phyloP scores from a whole-genome alignment of 2,329 filamentous ascomycete genomes.

The Sclerotinia subarctica region DNA sequence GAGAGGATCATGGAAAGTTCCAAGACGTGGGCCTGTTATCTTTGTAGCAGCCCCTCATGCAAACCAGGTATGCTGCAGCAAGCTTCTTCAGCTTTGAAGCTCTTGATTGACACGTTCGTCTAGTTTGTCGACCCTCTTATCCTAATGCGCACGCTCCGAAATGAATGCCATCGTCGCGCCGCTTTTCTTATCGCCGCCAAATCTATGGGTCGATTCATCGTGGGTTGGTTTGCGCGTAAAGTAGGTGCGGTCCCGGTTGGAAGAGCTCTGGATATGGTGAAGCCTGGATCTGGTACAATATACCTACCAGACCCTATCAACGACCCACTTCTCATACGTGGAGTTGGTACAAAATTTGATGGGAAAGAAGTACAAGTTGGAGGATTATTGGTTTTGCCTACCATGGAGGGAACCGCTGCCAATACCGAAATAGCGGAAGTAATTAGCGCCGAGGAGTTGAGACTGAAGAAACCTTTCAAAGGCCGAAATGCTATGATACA shows the following conservation, averaged over 20 bases:
- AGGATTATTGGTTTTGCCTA: conserved; percentile 83
- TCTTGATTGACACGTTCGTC: conserved; percentile 17
- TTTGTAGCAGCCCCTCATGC: conserved; percentile 97
- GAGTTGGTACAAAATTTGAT: conserved; percentile 80
- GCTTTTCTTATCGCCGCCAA: conserved; percentile 94
- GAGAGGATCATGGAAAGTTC: conserved; percentile 91
- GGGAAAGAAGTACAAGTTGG: conserved; percentile 67
- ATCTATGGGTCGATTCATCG: conserved; percentile 84
- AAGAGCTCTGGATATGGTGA: conserved; percentile 84
- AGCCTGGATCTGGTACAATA: conserved; percentile 72
- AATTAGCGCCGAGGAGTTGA: conserved; percentile 72
- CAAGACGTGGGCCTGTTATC: conserved; percentile 81
- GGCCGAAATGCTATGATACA: conserved; percentile 71
- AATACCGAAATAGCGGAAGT: conserved; percentile 84
- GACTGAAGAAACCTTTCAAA: conserved; percentile 84
- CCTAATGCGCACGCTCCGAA: conserved; percentile 81
- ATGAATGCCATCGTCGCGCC: conserved; percentile 82
- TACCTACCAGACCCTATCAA: conserved; percentile 86
- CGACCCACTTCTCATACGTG: conserved; percentile 59
- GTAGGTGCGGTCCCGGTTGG: conserved; percentile 92
- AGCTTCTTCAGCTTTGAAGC: background rate
- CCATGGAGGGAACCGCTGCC: conserved; percentile 71
- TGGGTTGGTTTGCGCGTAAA: conserved; percentile 79
- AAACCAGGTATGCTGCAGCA: conserved; percentile 66
- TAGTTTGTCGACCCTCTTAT: conserved; percentile 95